Evolutionary conservation across 441 rosid species (phyloP), one percentile per base, ranked within the genome.

Genomic region (Eutrema salsugineum): DNA sequence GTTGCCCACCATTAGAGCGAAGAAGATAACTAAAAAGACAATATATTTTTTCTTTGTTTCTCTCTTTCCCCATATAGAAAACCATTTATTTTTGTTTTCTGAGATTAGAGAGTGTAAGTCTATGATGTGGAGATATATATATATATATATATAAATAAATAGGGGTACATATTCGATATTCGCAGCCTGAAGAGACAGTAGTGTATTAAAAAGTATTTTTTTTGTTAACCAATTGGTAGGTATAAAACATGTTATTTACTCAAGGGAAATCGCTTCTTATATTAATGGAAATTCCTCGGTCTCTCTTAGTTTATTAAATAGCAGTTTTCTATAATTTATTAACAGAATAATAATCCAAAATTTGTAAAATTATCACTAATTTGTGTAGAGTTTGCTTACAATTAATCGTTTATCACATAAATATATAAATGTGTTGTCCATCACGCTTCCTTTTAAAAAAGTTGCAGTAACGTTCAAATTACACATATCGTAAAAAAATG

Each of bases 181-280:
- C 63, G 64, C 46, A 51, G 53, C 42, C 6, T 61, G 65, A 61
- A 62, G 58, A 61, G 64, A 68, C 70, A 75, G 42, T 75, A 19
- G 14, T 48, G 8, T 57, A 36, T 56, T 56, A 24, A 22, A 1
- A 5, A 36, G 11, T 5, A 7, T 16, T 14, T 14, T 47, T 3
- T 30, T 30, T 30, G 0, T 30, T 30, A 5, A 24, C 4, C 2
- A 2, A 24, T 24, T 24, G 27, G 27, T 24, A 24, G 27, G 27
- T 24, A 24, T 24, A 24, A 24, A 24, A 24, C 24, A 24, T 24
- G 24, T 38, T 36, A 65, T 24, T 53, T 11, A 19, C 17, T 17
- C 9, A 17, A 46, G 27, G 27, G 3, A 24, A 30, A 30, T 33
- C 38, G 7, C 38, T 39, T 36, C 32, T 50, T 11, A n/a, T 24